These are phyloP conservation scores for Aspergillus versicolor DNA, from an alignment of 2,329 filamentous ascomycete genomes.

Conservation along the genomic window DNA sequence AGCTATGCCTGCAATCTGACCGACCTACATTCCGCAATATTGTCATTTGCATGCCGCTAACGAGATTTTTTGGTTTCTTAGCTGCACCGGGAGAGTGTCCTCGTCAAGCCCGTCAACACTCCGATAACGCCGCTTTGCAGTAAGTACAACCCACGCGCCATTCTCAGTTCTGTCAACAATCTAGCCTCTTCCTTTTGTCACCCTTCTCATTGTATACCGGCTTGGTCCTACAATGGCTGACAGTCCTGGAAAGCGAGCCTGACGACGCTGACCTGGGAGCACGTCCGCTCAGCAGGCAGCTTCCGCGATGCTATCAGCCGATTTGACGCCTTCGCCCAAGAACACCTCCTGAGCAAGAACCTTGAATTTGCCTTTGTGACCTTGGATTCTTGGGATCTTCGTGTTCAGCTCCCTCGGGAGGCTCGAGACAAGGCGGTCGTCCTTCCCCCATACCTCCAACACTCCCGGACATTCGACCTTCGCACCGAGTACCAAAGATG, in stretches of 20 bases:
- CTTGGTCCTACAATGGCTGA: slow-evolving; percentile 28
- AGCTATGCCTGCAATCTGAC: not conserved
- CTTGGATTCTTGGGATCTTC: slow-evolving; percentile 96
- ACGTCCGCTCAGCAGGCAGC: slow-evolving; percentile 93
- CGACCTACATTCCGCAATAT: slow-evolving; percentile 19
- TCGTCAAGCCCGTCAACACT: slow-evolving; percentile 98
- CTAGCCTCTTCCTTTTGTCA: not conserved
- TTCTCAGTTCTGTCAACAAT: slow-evolving; percentile 8
- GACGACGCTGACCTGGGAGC: slow-evolving; percentile 97
- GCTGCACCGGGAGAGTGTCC: slow-evolving; percentile 92
- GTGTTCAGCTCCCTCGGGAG: slow-evolving; percentile 94
- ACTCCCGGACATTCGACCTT: slow-evolving; percentile 95
- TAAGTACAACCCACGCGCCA: slow-evolving; percentile 57
- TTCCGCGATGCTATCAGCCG: slow-evolving; percentile 96
- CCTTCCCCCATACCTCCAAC: slow-evolving; percentile 92
- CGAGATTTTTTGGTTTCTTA: slow-evolving; percentile 40
- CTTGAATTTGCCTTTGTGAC: slow-evolving; percentile 98
- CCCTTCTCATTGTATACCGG: slow-evolving; percentile 18
- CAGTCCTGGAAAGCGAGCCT: slow-evolving; percentile 69
- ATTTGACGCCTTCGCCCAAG: slow-evolving; percentile 89
- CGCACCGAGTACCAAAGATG: slow-evolving; percentile 97
- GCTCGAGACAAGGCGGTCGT: slow-evolving; percentile 98
- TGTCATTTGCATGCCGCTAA: slow-evolving; percentile 23
- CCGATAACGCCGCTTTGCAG: slow-evolving; percentile 98
- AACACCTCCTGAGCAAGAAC: slow-evolving; percentile 86